Conservation (phyloP, 2,329 filamentous ascomycete genomes). For the Plectosphaerella cucumerina region DNA sequence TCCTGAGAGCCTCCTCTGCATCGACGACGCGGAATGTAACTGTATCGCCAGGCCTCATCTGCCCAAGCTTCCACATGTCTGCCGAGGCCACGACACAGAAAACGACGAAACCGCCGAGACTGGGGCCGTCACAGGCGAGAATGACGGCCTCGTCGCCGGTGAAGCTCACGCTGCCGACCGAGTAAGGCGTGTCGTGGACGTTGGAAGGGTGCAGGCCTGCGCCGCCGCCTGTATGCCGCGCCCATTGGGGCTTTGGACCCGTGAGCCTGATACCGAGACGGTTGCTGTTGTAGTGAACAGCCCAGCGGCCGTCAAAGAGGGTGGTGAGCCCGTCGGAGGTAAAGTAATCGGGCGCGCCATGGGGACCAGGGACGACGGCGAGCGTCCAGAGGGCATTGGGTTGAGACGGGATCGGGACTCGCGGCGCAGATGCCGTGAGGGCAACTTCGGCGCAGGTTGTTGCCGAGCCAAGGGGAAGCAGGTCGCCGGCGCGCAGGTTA, state of each 20-base stretch:
- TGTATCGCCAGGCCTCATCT: conserved; percentile 31
- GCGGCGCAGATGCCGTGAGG: neutral
- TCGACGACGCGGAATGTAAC: conserved; percentile 26
- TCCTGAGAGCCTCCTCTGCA: conserved; percentile 17
- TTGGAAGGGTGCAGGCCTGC: conserved; percentile 38
- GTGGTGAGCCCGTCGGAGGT: conserved; percentile 22
- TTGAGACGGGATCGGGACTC: conserved; percentile 17
- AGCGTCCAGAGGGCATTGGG: conserved; percentile 23
- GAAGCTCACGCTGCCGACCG: conserved; percentile 36
- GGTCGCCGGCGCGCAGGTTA: conserved; percentile 23
- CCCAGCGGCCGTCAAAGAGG: conserved; percentile 30
- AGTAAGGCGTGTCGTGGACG: conserved; percentile 33
- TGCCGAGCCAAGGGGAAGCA: conserved; percentile 13
- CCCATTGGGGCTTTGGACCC: conserved; percentile 32
- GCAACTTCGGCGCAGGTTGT: neutral
- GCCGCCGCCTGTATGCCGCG: conserved; percentile 28
- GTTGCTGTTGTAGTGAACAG: conserved; percentile 35
- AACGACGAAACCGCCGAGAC: conserved; percentile 35
- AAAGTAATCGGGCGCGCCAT: conserved; percentile 32
- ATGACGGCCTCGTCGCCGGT: conserved; percentile 37
- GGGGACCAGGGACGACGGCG: conserved; percentile 31
- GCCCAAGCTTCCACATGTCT: conserved; percentile 38
- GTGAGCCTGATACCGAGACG: conserved; percentile 32
- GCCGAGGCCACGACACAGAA: conserved; percentile 30
- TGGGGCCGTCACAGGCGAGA: conserved; percentile 33